phyloP scores from a whole-genome alignment of 2,329 filamentous ascomycete genomes.

The Plectosphaerella plurivora region DNA sequence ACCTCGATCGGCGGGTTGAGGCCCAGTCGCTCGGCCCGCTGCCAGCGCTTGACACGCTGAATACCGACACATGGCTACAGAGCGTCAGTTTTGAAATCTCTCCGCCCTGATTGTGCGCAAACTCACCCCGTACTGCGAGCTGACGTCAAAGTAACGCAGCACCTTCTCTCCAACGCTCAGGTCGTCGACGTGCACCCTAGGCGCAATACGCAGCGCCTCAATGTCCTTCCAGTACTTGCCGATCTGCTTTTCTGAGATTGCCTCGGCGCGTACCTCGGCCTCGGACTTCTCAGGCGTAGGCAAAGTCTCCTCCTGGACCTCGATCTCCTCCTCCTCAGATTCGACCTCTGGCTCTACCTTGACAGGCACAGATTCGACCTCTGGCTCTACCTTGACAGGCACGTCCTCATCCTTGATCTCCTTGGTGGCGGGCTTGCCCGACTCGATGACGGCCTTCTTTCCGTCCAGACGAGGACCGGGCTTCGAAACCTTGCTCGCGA shows the following conservation, averaged over 20 bases:
- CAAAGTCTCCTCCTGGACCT: conserved; percentile 11
- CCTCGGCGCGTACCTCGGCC: conserved; percentile 54
- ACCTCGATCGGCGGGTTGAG: conserved; percentile 89
- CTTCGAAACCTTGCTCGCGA: conserved; percentile 55
- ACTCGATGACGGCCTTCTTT: conserved; percentile 37
- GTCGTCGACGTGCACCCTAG: conserved; percentile 72
- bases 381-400: conserved; percentile 14
- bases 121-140: conserved; percentile 85
- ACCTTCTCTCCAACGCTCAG: conserved; percentile 77
- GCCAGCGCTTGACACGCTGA: conserved; percentile 77
- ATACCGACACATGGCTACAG: conserved; percentile 83
- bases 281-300: conserved; percentile 37
- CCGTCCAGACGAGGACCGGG: conserved; percentile 35
- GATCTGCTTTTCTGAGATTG: conserved; percentile 65
- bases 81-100: not conserved
- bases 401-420: conserved; percentile 11
- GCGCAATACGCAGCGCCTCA: conserved; percentile 63
- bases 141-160: conserved; percentile 87
- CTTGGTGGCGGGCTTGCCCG: conserved; percentile 17
- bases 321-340: conserved; percentile 17
- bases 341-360: conserved; percentile 13
- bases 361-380: conserved; percentile 16
- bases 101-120: not conserved
- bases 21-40: conserved; percentile 75
- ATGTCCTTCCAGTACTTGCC: conserved; percentile 72